Evolutionary conservation across 257 asterid genomes (phyloP), one percentile per base, ranked within the genome.

Genomic region (Solanum lignicaule): DNA sequence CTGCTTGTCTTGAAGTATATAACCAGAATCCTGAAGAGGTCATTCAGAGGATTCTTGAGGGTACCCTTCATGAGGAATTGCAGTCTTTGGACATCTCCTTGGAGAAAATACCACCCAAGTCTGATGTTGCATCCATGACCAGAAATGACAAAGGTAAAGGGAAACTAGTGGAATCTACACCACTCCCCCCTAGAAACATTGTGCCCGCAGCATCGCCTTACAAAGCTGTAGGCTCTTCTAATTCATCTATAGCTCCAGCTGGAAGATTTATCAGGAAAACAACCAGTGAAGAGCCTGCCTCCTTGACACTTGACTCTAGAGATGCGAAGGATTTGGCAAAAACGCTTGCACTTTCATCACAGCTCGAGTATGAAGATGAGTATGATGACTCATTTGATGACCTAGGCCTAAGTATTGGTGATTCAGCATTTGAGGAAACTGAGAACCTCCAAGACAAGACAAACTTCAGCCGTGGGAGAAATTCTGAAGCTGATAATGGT

Each of bases 321-420:
- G 90, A 85, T 48, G 94, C 93, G 9, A 88, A 88, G 82, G 93
- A 92, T 75, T 20, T 89, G 90, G 94, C 93, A 20, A 95, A 93
- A 92, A 95, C 97, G n/a, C 93, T 95, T 33, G 94, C 95, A 35
- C 95, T 97, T 83, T 87, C 91, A 33, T 92, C 94, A 66, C 99
- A 95, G 88, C 93, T 94, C 2, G 98, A 97, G 93, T 97, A 97
- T 36, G 99, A 97, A 88, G 99, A 97, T 69, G 99, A 97, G 93
- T 97, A 97, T 85, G 99, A 97, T 16, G 99, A 96, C 88, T 97
- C 99, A 25, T 97, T 96, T 85, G 99, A 97, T 91, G 99, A 97
- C 89, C 86, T 96, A 78, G 99, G 99, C 65, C 55, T 97, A 88
- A 91, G 98, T 68, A 95, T 97, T 83, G 95, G 93, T 20, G 99